Base-by-base conservation (phyloP, 140 eudicot species). In the Ambrosia hybrid region DNA sequence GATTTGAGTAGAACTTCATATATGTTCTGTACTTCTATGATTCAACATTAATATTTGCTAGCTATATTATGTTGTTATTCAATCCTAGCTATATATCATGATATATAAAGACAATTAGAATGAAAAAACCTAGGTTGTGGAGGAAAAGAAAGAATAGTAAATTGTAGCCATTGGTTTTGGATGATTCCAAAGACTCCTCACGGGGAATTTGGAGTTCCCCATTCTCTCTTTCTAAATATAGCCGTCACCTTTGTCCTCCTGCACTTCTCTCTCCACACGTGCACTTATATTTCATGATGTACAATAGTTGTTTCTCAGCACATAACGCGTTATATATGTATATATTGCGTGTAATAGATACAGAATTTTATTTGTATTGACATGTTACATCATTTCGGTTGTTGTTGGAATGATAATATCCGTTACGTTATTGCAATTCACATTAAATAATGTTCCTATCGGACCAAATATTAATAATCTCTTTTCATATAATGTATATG, bases 111-210 rank as follows among this genome's bases (percentile, higher is more conserved):
- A 30, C 7, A 68, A 12, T 21, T 43, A 43, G 68, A 21, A 21
- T 21, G 26, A 21, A 21, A 21, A 21, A 21, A 21, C 26, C 26
- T 21, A 21, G 26, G 26, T 41, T 41, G 77, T 73, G 57, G 65
- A 10, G 45, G 55, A 63, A 55, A 81, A 73, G 80, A 68, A 73
- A 82, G 70, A 65, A 30, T 56, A 73, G 33, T 69, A 61, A 69
- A 52, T 30, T 51, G 36, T 52, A 52, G 73, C 16, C 16, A 6
- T 71, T 70, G 74, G 58, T 73, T 82, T 77, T 85, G 84, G 85
- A 88, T 85, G 83, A 79, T 74, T 88, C 95, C 97, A 91, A 91
- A 81, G 64, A 62, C 78, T 80, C 92, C 90, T 91, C 97, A 91
- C 34, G 34, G 34, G 34, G 34, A 30, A 30, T 30, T 30, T 30